Percentiles rank a stretch among this genome's conserved stretches.
Conservation (phyloP, 768 basidiomycete genomes). For the Leucosporidium scottii region DNA sequence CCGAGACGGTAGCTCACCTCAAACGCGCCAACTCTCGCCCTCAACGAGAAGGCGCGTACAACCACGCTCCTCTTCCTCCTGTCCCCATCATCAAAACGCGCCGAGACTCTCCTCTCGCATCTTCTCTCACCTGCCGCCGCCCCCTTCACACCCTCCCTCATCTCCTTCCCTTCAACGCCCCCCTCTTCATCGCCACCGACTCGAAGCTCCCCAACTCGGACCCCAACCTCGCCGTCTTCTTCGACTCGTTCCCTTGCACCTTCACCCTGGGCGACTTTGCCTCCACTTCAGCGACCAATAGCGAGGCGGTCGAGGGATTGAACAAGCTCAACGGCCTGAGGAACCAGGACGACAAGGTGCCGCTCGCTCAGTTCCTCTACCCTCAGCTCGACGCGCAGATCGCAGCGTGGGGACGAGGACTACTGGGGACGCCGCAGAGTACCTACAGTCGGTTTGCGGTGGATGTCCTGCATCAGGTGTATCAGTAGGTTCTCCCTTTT, state of each 20-base stretch:
- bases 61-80: conserved; percentile 36
- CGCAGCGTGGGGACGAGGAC: conserved; percentile 52
- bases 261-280: conserved; percentile 56
- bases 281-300: conserved; percentile 11
- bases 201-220: conserved; percentile 45
- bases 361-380: conserved; percentile 49
- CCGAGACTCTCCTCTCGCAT: conserved; percentile 39
- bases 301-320: conserved; percentile 19
- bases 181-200: conserved; percentile 64
- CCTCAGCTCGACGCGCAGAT: conserved; percentile 69
- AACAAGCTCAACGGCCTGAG: conserved; percentile 42
- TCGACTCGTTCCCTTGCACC: conserved; percentile 57
- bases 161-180: conserved; percentile 50
- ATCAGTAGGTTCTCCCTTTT: conserved; percentile 42
- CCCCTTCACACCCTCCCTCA: conserved; percentile 42
- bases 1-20: not conserved
- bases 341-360: conserved; percentile 51
- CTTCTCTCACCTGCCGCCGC: conserved; percentile 45
- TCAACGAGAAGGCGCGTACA: conserved; percentile 26
- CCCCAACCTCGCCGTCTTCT: conserved; percentile 48
- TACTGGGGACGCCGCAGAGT: conserved; percentile 65
- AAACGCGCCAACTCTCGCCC: conserved; percentile 32
- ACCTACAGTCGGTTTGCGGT: conserved; percentile 66
- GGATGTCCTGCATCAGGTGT: conserved; percentile 60
- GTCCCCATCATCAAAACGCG: conserved; percentile 34